Evolutionary conservation across 306 rosid species (phyloP).

Genomic region (Prinsepia uniflora): DNA sequence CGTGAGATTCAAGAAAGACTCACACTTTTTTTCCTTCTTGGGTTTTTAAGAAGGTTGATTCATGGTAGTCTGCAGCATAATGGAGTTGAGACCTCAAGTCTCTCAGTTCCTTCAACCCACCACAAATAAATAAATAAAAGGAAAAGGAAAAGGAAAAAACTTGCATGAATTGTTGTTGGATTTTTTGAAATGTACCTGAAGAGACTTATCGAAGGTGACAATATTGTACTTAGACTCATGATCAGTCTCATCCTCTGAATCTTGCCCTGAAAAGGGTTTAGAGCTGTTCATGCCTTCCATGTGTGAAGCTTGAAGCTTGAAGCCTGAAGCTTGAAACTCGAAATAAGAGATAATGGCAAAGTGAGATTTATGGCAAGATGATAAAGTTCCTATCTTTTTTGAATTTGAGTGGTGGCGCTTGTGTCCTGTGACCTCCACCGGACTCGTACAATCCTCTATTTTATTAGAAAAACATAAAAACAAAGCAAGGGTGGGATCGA

Average conservation of each 20-base stretch:
- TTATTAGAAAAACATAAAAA: too few species aligned
- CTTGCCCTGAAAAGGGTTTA: conserved; percentile 34
- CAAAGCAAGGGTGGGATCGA: not conserved
- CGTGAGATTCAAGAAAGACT: conserved; percentile 21
- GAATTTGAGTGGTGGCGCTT: conserved; percentile 14
- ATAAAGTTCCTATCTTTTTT: not conserved
- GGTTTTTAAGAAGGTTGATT: conserved; percentile 61
- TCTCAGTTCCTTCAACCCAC: conserved; percentile 55
- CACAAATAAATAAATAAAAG: not conserved
- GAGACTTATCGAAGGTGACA: conserved; percentile 51
- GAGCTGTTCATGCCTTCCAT: conserved; percentile 39
- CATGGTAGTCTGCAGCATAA: conserved; percentile 83
- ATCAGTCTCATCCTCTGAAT: conserved; percentile 32
- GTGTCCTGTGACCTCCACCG: too few species aligned
- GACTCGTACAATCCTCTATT: too few species aligned
- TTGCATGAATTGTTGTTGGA: not conserved
- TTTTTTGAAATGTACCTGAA: conserved; percentile 45
- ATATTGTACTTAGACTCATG: conserved; percentile 21
- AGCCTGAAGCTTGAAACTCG: not conserved
- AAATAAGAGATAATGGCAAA: not conserved
- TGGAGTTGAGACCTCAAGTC: conserved; percentile 78
- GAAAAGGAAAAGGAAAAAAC: not conserved
- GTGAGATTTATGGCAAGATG: not conserved
- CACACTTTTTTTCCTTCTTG: conserved; percentile 59
- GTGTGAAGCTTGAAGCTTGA: not conserved